Conservation (phyloP, 352 stramenopile genomes). For the Globisporangium canariense region DNA sequence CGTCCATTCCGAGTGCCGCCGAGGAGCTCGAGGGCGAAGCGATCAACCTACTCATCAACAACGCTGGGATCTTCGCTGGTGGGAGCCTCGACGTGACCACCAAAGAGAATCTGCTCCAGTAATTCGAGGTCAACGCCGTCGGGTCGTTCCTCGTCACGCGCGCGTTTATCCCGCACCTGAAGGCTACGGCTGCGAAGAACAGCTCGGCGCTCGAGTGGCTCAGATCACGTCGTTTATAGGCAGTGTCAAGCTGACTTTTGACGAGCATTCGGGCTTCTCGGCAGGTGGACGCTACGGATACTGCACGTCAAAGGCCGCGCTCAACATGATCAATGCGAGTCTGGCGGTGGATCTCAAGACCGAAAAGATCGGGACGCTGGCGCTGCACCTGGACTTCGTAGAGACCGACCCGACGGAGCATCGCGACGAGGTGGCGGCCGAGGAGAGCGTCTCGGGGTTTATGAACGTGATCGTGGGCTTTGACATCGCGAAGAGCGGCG, state of each 20-base stretch:
- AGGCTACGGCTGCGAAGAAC: conserved; percentile 3
- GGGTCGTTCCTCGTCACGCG: conserved; percentile 31
- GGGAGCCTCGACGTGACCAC: conserved; percentile 11
- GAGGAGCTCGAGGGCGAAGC: conserved; percentile 16
- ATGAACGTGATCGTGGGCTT: conserved; percentile 23
- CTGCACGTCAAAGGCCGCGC: conserved; percentile 37
- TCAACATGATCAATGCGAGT: conserved; percentile 33
- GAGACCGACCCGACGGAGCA: conserved; percentile 35
- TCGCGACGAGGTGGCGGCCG: conserved; percentile 20
- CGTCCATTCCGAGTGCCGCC: conserved; percentile 17
- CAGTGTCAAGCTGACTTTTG: conserved; percentile 17
- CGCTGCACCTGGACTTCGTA: conserved; percentile 38
- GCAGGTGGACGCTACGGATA: conserved; percentile 34
- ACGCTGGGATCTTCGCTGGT: conserved; percentile 21
- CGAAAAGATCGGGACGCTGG: conserved; percentile 20
- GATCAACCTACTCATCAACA: conserved; percentile 45
- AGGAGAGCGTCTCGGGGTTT: conserved; percentile 26
- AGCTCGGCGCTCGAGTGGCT: conserved; percentile 18
- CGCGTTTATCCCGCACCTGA: conserved; percentile 23
- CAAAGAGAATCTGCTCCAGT: conserved; percentile 19
- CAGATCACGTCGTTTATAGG: conserved; percentile 25
- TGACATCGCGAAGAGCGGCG: conserved; percentile 24
- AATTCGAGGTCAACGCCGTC: conserved; percentile 41
- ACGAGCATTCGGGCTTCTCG: background rate
- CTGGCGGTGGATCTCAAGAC: conserved; percentile 26